These are phyloP conservation scores for Daedalea quercina DNA, from an alignment of 768 basidiomycete genomes.

Conservation along the genomic window DNA sequence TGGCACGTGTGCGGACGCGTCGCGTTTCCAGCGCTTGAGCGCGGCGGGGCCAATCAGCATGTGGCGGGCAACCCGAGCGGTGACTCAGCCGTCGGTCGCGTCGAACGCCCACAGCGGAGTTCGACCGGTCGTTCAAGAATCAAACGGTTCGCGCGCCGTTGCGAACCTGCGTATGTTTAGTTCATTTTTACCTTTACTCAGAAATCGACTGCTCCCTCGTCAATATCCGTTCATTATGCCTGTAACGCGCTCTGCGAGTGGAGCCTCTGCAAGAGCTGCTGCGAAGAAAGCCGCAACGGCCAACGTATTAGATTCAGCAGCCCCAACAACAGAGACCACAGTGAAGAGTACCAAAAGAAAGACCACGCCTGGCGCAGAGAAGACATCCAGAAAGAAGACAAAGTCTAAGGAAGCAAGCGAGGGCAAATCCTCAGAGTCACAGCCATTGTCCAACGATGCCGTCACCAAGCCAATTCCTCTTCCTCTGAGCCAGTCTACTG, in stretches of 20 bases:
- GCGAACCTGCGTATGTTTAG: not conserved
- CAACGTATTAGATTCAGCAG: not conserved
- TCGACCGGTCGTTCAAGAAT: no score
- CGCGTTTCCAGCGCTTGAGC: not conserved
- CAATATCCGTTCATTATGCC: slow-evolving; percentile 5
- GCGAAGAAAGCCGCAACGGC: not conserved
- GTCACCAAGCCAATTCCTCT: not conserved
- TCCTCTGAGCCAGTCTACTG: not conserved
- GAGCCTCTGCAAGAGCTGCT: slow-evolving; percentile 4
- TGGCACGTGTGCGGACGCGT: slow-evolving; percentile 1
- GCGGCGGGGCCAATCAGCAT: not conserved
- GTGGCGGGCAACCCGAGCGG: not conserved
- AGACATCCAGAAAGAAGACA: slow-evolving; percentile 5
- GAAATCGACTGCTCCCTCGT: not conserved
- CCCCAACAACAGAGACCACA: slow-evolving; percentile 5
- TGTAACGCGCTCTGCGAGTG: slow-evolving; percentile 20
- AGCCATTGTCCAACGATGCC: not conserved
- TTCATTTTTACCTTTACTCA: not conserved
- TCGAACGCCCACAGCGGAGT: no score
- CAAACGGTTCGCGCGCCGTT: not conserved
- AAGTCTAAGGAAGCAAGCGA: slow-evolving; percentile 1
- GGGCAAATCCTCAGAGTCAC: not conserved
- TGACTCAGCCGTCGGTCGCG: not conserved
- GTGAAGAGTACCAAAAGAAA: slow-evolving; percentile 2
- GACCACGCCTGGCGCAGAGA: not conserved